A percentile compares a stretch with the other conserved stretches of the same genome.
phyloP scores from a whole-genome alignment of 2,329 filamentous ascomycete genomes.

The Cytospora piceae region DNA sequence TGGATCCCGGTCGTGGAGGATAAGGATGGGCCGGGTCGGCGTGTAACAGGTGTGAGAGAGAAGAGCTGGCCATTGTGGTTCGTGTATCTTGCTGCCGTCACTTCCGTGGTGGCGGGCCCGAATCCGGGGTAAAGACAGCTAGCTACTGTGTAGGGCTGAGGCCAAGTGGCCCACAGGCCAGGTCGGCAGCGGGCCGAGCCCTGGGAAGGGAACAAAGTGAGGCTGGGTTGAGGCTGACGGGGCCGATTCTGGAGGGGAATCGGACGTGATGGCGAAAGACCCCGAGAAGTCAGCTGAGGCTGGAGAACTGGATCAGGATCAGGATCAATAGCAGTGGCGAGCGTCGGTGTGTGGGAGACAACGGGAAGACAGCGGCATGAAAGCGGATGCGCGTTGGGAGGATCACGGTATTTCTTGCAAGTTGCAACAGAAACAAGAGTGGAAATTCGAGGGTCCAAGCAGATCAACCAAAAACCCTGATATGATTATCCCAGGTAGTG shows the following conservation, averaged over 20 bases:
- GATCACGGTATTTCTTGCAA: not conserved
- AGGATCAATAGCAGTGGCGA: constrained; percentile 2
- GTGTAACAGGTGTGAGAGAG: constrained; percentile 33
- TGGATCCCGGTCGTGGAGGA: constrained; percentile 4
- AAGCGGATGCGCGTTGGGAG: constrained; percentile 13
- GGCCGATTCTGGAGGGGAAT: constrained; percentile 2
- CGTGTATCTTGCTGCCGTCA: constrained; percentile 12
- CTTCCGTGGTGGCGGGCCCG: constrained; percentile 5
- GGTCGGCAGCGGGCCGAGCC: constrained; percentile 26
- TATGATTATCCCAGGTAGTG: not conserved
- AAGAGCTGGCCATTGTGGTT: constrained; percentile 30
- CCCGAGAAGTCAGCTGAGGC: constrained; percentile 1
- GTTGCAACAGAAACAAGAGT: not conserved
- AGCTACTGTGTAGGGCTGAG: constrained; percentile 15
- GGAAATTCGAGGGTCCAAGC: not conserved
- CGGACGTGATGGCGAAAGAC: constrained; percentile 12
- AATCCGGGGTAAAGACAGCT: constrained; percentile 4
- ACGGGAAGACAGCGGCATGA: constrained; percentile 12
- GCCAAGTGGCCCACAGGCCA: constrained; percentile 18
- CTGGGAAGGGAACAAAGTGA: constrained; percentile 8
- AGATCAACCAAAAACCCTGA: not conserved
- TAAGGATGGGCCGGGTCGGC: constrained; percentile 9
- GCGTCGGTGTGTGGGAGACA: constrained; percentile 20
- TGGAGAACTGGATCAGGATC: constrained; percentile 10
- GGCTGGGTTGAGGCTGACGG: constrained; percentile 3